These are phyloP conservation scores for Metroxylon sagu DNA, from an alignment of 176 grass and related monocot species.

Conservation along the genomic window DNA sequence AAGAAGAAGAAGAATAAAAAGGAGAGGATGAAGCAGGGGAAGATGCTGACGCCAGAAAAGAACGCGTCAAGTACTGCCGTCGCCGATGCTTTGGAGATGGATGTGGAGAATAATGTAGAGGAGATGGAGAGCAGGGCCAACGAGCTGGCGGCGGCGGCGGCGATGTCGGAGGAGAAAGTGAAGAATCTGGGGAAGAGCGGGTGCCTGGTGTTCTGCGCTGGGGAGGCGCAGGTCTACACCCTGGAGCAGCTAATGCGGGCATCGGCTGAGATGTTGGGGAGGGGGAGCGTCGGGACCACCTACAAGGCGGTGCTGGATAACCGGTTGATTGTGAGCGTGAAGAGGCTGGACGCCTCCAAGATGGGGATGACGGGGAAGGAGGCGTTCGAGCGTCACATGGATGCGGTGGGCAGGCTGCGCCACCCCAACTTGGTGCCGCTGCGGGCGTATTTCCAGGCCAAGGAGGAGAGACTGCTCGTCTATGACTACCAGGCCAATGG, in stretches of 20 bases:
- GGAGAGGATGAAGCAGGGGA: slow-evolving; percentile 24
- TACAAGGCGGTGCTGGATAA: slow-evolving; percentile 83
- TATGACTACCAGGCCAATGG: slow-evolving; percentile 96
- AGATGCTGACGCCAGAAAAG: slow-evolving; percentile 49
- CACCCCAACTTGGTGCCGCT: slow-evolving; percentile 82
- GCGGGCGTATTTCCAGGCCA: slow-evolving; percentile 84
- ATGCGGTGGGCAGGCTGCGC: slow-evolving; percentile 64
- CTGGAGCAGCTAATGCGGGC: slow-evolving; percentile 93
- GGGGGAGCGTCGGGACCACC: slow-evolving; percentile 72
- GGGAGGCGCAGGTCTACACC: slow-evolving; percentile 59
- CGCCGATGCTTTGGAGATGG: slow-evolving; percentile 2
- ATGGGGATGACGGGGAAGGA: slow-evolving; percentile 53
- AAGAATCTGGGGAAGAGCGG: slow-evolving; percentile 69
- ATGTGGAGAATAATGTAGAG: slow-evolving; percentile 23
- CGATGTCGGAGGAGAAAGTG: slow-evolving; percentile 71
- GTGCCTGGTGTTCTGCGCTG: slow-evolving; percentile 76
- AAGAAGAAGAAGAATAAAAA: slow-evolving; percentile 29
- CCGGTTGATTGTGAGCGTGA: slow-evolving; percentile 62
- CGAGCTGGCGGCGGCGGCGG: slow-evolving; percentile 42
- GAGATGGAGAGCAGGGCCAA: slow-evolving; percentile 39
- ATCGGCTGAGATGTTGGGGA: slow-evolving; percentile 84
- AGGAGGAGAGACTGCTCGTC: slow-evolving; percentile 90
- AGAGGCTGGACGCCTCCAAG: slow-evolving; percentile 70
- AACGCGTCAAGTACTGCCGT: slow-evolving; percentile 2
- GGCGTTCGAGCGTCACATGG: slow-evolving; percentile 90